These are phyloP conservation scores for Arthrobotrys pseudoclavata DNA, from an alignment of 2,329 filamentous ascomycete species.

Conservation along the genomic window DNA sequence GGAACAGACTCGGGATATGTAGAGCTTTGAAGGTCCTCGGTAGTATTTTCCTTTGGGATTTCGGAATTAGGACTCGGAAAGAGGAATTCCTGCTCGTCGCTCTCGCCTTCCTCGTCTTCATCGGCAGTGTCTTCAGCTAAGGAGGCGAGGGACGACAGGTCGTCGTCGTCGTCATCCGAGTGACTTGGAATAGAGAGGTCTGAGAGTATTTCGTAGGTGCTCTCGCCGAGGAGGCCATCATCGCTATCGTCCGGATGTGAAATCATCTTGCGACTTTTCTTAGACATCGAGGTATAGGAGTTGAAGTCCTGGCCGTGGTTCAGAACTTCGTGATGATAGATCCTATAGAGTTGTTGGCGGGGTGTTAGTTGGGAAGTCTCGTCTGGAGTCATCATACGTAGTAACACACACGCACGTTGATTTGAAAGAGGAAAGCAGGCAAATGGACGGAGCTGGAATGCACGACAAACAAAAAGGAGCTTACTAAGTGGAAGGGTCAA, in stretches of 20 bases:
- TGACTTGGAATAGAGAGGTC: constrained; percentile 65
- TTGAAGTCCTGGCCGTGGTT: constrained; percentile 34
- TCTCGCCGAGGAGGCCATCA: constrained; percentile 62
- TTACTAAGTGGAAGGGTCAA: constrained; percentile 31
- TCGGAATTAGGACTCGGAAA: constrained; percentile 50
- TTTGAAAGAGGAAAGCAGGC: not conserved
- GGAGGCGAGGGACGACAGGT: constrained; percentile 66
- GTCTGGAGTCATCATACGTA: constrained; percentile 46
- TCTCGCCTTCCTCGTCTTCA: constrained; percentile 62
- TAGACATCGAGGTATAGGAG: constrained; percentile 40
- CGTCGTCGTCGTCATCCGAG: constrained; percentile 68
- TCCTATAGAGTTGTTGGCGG: constrained; percentile 53
- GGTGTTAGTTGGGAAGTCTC: constrained; percentile 51
- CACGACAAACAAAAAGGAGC: constrained; percentile 34
- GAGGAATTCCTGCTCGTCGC: constrained; percentile 39
- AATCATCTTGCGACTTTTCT: constrained; percentile 61
- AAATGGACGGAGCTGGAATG: constrained; percentile 34
- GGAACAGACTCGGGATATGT: constrained; percentile 51
- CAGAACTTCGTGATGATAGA: constrained; percentile 43
- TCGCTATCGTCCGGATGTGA: constrained; percentile 63
- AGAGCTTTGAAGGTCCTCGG: constrained; percentile 23
- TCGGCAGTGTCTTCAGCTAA: constrained; percentile 67
- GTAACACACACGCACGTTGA: not conserved
- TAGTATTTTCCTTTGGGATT: constrained; percentile 21
- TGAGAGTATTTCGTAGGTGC: constrained; percentile 63